phyloP scores from a whole-genome alignment of 164 flowering plant genomes.

The Tetracentron sinense region DNA sequence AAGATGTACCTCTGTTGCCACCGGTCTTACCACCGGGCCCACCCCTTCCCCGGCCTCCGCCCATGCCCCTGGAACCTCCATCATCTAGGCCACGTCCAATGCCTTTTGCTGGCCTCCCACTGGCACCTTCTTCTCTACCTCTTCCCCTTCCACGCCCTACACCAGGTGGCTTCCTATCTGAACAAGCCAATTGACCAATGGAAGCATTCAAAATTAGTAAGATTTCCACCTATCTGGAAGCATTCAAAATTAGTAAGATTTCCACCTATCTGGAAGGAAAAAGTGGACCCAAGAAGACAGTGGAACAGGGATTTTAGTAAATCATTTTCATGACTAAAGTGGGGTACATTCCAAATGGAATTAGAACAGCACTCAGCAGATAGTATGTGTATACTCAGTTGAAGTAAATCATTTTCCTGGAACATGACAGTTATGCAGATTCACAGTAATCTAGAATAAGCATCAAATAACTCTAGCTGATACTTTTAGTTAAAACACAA shows the following conservation, averaged over 20 bases:
- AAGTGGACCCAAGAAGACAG: no score
- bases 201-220: background rate
- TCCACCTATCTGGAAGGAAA: background rate
- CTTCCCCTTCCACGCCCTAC: slow-evolving; percentile 79
- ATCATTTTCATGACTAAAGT: no score
- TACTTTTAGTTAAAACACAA: no score
- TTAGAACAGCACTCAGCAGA: background rate
- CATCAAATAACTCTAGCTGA: background rate
- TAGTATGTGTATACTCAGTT: no score
- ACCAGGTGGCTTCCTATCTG: slow-evolving; percentile 77
- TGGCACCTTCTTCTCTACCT: slow-evolving; percentile 62
- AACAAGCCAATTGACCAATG: background rate
- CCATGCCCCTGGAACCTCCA: slow-evolving; percentile 39
- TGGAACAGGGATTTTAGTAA: no score
- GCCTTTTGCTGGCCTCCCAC: slow-evolving; percentile 41
- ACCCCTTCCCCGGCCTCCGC: slow-evolving; percentile 47
- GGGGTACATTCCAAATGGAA: no score
- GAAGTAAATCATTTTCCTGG: background rate
- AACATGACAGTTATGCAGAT: background rate
- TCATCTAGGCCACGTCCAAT: slow-evolving; percentile 55
- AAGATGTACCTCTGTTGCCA: slow-evolving; percentile 31
- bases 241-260: background rate
- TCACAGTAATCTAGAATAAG: background rate
- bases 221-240: background rate
- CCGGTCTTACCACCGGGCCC: slow-evolving; percentile 41